A percentile compares a stretch with the other conserved stretches of the same genome.
Evolutionary conservation across 75 land plant genomes (phyloP).

Genomic region (Pinus tabuliformis): DNA sequence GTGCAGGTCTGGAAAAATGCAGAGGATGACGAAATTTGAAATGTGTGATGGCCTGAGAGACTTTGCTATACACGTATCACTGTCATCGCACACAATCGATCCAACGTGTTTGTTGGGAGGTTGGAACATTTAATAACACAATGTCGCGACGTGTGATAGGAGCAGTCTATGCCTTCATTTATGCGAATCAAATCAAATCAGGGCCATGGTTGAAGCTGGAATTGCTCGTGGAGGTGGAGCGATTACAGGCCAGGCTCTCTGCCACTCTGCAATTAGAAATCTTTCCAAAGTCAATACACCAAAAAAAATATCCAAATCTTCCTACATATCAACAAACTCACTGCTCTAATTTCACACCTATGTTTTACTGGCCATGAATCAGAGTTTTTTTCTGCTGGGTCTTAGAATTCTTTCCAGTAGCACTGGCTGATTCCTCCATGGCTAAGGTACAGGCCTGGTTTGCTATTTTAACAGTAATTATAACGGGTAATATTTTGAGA

Average conservation of each 20-base stretch:
- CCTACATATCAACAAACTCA: neutral
- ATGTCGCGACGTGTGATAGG: neutral
- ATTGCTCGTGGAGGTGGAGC: neutral
- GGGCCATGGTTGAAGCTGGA: neutral
- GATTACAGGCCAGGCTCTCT: neutral
- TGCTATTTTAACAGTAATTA: neutral
- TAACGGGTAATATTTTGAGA: neutral
- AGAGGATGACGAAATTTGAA: no score
- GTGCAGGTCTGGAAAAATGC: no score
- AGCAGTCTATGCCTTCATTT: neutral
- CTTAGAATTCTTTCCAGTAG: neutral
- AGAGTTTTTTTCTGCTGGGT: neutral
- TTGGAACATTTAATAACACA: no score
- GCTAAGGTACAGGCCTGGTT: neutral
- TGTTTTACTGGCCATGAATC: neutral
- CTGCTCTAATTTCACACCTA: neutral
- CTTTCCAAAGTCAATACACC: neutral
- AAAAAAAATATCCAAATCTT: neutral
- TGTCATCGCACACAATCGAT: no score
- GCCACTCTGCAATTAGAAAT: neutral
- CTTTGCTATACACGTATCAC: no score
- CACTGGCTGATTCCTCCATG: neutral
- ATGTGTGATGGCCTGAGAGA: no score
- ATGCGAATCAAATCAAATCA: neutral
- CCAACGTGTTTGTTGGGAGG: no score